Conservation (phyloP, 2,329 filamentous ascomycete genomes). For the Colletotrichum sp. region DNA sequence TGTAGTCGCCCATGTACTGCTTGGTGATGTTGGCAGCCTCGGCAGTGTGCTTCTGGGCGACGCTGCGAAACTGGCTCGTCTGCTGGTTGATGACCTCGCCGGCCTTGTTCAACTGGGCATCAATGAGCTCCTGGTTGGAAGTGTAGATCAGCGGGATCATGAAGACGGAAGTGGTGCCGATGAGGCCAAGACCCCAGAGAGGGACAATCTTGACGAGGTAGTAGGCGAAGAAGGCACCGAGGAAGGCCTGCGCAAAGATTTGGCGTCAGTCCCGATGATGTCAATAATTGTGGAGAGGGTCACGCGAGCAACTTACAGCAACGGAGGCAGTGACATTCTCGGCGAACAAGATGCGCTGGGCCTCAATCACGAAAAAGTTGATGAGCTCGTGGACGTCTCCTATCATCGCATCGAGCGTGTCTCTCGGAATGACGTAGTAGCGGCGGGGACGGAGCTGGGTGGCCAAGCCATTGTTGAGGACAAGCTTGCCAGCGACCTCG, state of each 20-base stretch:
- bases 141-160: constrained; percentile 68
- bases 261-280: background rate
- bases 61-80: constrained; percentile 65
- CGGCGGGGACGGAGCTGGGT: constrained; percentile 70
- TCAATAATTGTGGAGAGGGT: constrained; percentile 8
- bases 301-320: constrained; percentile 51
- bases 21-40: constrained; percentile 69
- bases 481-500: constrained; percentile 65
- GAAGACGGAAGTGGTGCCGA: constrained; percentile 65
- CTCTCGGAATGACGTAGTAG: constrained; percentile 70
- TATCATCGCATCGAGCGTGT: constrained; percentile 65
- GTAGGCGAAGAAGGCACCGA: constrained; percentile 69
- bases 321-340: constrained; percentile 68
- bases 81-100: constrained; percentile 65
- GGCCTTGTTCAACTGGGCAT: constrained; percentile 63
- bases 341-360: constrained; percentile 70
- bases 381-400: constrained; percentile 71
- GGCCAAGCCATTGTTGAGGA: constrained; percentile 66
- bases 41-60: constrained; percentile 68
- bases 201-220: constrained; percentile 73
- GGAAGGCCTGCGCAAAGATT: constrained; percentile 51
- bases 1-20: constrained; percentile 72
- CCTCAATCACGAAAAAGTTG: constrained; percentile 76
- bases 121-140: constrained; percentile 73
- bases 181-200: constrained; percentile 70